Evolutionary conservation across 1,284 basidiomycete genomes (phyloP).

Genomic region (Ganoderma sinense): DNA sequence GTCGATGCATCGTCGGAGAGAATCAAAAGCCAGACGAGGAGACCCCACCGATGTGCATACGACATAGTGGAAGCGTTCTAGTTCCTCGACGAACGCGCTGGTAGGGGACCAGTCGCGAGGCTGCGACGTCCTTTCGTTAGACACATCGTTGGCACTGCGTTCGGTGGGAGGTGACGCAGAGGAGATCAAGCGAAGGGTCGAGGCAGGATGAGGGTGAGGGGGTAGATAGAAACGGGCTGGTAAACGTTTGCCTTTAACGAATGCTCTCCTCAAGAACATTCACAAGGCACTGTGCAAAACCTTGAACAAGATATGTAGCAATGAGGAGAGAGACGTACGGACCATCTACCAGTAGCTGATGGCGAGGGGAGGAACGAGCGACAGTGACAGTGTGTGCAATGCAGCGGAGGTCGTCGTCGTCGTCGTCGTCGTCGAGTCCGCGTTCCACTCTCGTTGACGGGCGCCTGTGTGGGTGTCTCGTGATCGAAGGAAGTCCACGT

Average conservation of each 20-base stretch:
- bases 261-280: slow-evolving; percentile 42
- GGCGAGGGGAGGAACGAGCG: neutral
- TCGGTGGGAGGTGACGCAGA: neutral
- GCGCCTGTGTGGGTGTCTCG: slow-evolving; percentile 22
- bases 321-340: neutral
- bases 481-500: slow-evolving; percentile 35
- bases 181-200: neutral
- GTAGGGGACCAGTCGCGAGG: neutral
- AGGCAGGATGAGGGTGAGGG: slow-evolving; percentile 1
- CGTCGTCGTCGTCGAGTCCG: neutral
- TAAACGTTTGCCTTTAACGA: slow-evolving; percentile 30
- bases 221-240: slow-evolving; percentile 3
- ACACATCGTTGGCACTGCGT: neutral
- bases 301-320: neutral
- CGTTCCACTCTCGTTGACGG: neutral
- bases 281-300: slow-evolving; percentile 31
- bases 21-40: neutral
- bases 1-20: neutral
- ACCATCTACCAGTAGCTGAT: slow-evolving; percentile 22
- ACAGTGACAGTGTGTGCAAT: neutral
- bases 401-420: neutral
- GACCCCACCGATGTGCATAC: neutral
- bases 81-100: neutral
- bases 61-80: slow-evolving; percentile 7
- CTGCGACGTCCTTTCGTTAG: neutral